phyloP scores from a whole-genome alignment of 176 grass and related monocot genomes.

The Aegilops umbellulata region DNA sequence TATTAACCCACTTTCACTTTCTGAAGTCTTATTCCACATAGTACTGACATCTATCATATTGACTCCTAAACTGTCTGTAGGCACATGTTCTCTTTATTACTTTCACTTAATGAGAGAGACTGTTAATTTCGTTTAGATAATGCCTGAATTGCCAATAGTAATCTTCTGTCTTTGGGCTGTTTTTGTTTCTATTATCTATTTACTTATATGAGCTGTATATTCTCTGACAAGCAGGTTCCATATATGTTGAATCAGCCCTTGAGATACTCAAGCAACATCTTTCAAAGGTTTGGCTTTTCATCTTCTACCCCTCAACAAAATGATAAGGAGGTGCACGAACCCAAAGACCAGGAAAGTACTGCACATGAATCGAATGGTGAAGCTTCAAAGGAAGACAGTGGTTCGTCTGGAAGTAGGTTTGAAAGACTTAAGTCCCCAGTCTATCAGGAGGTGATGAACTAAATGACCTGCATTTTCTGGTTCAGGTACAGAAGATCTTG shows the following conservation, averaged over 20 bases:
- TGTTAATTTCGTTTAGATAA: neutral
- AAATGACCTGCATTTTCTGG: constrained; percentile 43
- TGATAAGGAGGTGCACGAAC: constrained; percentile 36
- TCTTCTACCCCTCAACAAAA: constrained; percentile 36
- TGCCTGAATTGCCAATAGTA: neutral
- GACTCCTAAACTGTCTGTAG: neutral
- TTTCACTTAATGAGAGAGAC: neutral
- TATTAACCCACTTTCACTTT: neutral
- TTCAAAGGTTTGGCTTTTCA: constrained; percentile 62
- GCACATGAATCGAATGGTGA: constrained; percentile 6
- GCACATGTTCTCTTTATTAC: neutral
- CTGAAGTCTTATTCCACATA: neutral
- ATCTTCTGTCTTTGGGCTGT: neutral
- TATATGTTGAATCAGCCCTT: constrained; percentile 17
- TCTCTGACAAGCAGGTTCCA: constrained; percentile 21
- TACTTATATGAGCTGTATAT: constrained; percentile 10
- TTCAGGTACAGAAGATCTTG: constrained; percentile 42
- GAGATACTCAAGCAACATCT: constrained; percentile 43
- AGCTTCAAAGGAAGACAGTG: constrained; percentile 7
- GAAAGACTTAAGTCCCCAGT: neutral
- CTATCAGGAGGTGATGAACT: constrained; percentile 20
- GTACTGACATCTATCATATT: neutral
- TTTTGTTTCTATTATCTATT: neutral
- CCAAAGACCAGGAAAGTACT: constrained; percentile 24
- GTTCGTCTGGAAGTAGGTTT: constrained; percentile 34